Conservation (phyloP, 129 eudicot species). For the Artemisia annua region DNA sequence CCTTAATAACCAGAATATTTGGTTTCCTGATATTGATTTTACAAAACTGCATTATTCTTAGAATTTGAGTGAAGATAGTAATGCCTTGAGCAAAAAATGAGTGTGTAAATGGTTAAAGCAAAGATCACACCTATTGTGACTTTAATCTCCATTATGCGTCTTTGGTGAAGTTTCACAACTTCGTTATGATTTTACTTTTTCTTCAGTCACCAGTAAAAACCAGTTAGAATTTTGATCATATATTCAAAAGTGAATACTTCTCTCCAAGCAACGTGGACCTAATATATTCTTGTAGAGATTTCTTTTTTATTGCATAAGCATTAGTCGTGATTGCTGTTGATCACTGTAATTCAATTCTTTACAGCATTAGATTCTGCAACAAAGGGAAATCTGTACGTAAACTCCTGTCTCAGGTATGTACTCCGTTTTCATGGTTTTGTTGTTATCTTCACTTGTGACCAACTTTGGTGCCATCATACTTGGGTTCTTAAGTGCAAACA, state of each 20-base stretch:
- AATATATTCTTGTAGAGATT: not conserved
- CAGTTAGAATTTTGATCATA: too few relatives aligned
- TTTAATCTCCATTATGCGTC: not conserved
- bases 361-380: slow-evolving; percentile 93
- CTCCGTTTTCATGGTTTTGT: slow-evolving; percentile 10
- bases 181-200: too few relatives aligned
- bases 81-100: too few relatives aligned
- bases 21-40: not conserved
- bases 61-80: too few relatives aligned
- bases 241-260: not conserved
- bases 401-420: slow-evolving; percentile 88
- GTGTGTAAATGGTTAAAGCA: too few relatives aligned
- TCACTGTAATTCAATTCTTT: slow-evolving; percentile 24
- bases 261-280: not conserved
- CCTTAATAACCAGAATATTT: too few relatives aligned
- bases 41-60: not conserved
- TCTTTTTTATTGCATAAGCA: not conserved
- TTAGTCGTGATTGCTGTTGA: slow-evolving; percentile 8
- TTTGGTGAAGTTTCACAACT: too few relatives aligned
- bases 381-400: slow-evolving; percentile 87
- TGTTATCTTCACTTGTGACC: not conserved
- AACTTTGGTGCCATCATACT: slow-evolving; percentile 1
- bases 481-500: slow-evolving; percentile 10
- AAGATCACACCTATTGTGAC: too few relatives aligned
- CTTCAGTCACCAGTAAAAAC: too few relatives aligned